Evolutionary conservation across 2,329 filamentous ascomycete genomes (phyloP).

Genomic region (Diplodia mutila): DNA sequence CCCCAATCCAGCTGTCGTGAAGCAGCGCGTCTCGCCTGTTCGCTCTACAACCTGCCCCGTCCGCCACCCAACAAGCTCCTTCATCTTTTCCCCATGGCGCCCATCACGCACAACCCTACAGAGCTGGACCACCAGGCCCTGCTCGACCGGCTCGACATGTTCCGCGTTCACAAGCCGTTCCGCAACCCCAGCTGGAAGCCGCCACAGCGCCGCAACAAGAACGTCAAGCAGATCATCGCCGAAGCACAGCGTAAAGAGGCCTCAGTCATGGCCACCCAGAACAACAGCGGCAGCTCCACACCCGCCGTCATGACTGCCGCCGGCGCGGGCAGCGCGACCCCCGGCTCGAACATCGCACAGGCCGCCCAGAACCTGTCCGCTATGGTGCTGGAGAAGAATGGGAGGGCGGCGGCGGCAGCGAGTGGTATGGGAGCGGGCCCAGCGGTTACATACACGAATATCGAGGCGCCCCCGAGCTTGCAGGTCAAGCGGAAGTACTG

Average conservation of each 20-base stretch:
- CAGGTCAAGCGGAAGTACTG: conserved; percentile 84
- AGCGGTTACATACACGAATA: conserved; percentile 87
- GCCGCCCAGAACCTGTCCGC: conserved; percentile 85
- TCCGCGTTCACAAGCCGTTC: conserved; percentile 83
- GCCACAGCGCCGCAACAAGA: conserved; percentile 96
- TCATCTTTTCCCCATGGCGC: conserved; percentile 50
- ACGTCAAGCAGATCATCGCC: conserved; percentile 92
- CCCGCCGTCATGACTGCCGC: conserved; percentile 43
- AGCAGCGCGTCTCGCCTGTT: not conserved
- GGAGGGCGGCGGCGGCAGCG: conserved; percentile 28
- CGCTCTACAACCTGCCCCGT: not conserved
- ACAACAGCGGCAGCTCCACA: conserved; percentile 79
- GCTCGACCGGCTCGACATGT: conserved; percentile 89
- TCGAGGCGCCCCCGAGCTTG: conserved; percentile 89
- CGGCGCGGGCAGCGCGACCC: conserved; percentile 38
- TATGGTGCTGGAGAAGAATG: conserved; percentile 82
- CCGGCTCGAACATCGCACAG: conserved; percentile 80
- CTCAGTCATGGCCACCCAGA: conserved; percentile 81
- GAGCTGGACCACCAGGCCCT: conserved; percentile 80
- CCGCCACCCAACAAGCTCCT: not conserved
- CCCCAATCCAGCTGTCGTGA: conserved; percentile 4
- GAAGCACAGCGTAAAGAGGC: conserved; percentile 88
- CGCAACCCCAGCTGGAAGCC: conserved; percentile 90
- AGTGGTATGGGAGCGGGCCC: conserved; percentile 54
- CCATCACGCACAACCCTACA: conserved; percentile 71